Percentiles rank a stretch among this genome's conserved stretches.
These are phyloP conservation scores for Colletotrichum liaoningense DNA, from an alignment of 2,329 filamentous ascomycete genomes.

Conservation along the genomic window DNA sequence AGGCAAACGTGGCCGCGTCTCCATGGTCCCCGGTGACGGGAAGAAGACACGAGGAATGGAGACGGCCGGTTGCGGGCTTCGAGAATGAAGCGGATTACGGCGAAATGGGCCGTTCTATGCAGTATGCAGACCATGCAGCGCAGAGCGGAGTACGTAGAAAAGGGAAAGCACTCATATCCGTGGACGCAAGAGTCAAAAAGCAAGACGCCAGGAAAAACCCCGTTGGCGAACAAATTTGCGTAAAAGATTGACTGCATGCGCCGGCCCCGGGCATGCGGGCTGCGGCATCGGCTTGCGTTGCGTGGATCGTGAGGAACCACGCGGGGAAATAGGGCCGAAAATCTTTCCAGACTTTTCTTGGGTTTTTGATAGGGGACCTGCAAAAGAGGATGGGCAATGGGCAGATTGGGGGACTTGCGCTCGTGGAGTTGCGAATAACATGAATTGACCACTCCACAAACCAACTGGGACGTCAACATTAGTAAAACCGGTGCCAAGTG, in stretches of 20 bases:
- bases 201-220: background rate
- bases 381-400: background rate
- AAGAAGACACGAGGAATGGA: background rate
- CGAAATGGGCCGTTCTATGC: background rate
- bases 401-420: background rate
- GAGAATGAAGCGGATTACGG: background rate
- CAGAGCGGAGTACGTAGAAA: background rate
- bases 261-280: background rate
- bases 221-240: background rate
- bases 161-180: background rate
- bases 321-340: slow-evolving; percentile 32
- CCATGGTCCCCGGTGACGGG: too few relatives aligned
- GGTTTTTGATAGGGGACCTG: background rate
- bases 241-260: background rate
- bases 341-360: background rate
- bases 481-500: slow-evolving; percentile 21
- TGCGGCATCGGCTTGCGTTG: background rate
- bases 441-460: background rate
- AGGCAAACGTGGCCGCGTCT: background rate
- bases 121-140: background rate
- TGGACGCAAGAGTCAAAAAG: too few relatives aligned
- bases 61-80: background rate
- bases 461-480: slow-evolving; percentile 23
- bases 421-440: background rate
- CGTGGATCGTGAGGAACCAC: slow-evolving; percentile 17